A percentile compares a stretch with the other conserved stretches of the same genome.
phyloP scores from a whole-genome alignment of 768 basidiomycete genomes.

The Pisolithus sp. region DNA sequence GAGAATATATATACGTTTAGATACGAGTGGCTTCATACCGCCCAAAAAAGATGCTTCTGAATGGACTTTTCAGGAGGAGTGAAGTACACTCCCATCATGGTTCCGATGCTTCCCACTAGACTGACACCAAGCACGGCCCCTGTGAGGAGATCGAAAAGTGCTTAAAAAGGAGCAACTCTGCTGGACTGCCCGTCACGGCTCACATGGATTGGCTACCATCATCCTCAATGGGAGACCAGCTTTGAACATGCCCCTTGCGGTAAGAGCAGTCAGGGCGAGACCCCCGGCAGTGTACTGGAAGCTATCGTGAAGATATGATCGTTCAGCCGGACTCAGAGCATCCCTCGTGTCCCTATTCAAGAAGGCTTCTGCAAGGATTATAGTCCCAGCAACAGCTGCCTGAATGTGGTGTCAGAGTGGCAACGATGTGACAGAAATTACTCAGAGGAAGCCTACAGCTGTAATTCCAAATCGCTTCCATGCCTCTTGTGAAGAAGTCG shows the following conservation, averaged over 20 bases:
- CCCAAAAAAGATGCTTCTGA: slow-evolving; percentile 78
- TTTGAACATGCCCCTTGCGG: slow-evolving; percentile 73
- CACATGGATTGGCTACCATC: slow-evolving; percentile 82
- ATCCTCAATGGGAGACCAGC: slow-evolving; percentile 63
- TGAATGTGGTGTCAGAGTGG: slow-evolving; percentile 19
- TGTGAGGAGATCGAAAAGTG: slow-evolving; percentile 15
- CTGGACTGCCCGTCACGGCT: slow-evolving; percentile 12
- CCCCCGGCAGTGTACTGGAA: slow-evolving; percentile 85
- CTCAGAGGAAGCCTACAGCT: slow-evolving; percentile 35
- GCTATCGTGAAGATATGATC: slow-evolving; percentile 63
- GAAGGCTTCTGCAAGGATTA: slow-evolving; percentile 55
- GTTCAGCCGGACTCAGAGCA: slow-evolving; percentile 53
- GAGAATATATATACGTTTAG: neutral
- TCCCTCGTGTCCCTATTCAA: slow-evolving; percentile 80
- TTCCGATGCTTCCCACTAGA: slow-evolving; percentile 71
- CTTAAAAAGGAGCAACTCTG: neutral
- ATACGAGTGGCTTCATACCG: slow-evolving; percentile 38
- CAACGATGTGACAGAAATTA: neutral
- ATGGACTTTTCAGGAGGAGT: slow-evolving; percentile 72
- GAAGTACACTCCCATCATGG: slow-evolving; percentile 78
- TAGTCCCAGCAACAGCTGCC: slow-evolving; percentile 68
- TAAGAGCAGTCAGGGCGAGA: slow-evolving; percentile 65
- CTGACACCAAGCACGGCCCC: slow-evolving; percentile 81
- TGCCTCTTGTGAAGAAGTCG: slow-evolving; percentile 33
- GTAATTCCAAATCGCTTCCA: slow-evolving; percentile 49